These are phyloP conservation scores for Aspergillus indologenus DNA, from an alignment of 495 filamentous ascomycete species.

Conservation along the genomic window DNA sequence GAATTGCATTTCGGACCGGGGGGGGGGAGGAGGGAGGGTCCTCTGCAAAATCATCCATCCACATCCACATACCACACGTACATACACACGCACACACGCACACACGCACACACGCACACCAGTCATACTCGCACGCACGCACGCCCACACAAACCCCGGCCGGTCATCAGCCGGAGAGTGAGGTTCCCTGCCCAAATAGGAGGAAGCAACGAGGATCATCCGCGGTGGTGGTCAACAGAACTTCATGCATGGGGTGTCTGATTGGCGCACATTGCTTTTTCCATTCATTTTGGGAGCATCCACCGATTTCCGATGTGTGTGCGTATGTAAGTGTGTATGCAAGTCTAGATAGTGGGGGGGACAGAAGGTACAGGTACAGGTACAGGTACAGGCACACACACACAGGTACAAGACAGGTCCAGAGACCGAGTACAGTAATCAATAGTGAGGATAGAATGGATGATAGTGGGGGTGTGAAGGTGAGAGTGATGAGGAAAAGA, in stretches of 20 bases:
- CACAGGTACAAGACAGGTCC: too few relatives aligned
- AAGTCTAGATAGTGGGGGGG: background rate
- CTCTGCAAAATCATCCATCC: background rate
- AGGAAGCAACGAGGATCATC: conserved; percentile 21
- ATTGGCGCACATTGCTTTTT: conserved; percentile 8
- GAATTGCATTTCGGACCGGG: conserved; percentile 8
- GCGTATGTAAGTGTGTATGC: background rate
- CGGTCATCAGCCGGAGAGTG: conserved; percentile 16
- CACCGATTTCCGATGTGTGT: background rate
- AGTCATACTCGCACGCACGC: background rate
- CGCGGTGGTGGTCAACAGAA: conserved; percentile 17
- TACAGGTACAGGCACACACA: background rate
- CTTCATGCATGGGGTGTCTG: conserved; percentile 8
- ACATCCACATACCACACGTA: background rate
- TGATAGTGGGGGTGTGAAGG: background rate
- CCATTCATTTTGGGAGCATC: background rate
- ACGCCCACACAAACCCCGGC: background rate
- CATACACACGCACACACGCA: background rate
- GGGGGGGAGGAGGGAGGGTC: too few relatives aligned
- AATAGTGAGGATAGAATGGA: background rate
- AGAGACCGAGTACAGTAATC: background rate
- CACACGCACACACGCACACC: background rate
- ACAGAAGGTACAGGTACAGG: background rate
- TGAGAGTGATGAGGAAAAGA: background rate
- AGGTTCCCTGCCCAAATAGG: conserved; percentile 10